Base-by-base conservation (phyloP, 371 early-diverging fungal species). In the Mortierella sp. region DNA sequence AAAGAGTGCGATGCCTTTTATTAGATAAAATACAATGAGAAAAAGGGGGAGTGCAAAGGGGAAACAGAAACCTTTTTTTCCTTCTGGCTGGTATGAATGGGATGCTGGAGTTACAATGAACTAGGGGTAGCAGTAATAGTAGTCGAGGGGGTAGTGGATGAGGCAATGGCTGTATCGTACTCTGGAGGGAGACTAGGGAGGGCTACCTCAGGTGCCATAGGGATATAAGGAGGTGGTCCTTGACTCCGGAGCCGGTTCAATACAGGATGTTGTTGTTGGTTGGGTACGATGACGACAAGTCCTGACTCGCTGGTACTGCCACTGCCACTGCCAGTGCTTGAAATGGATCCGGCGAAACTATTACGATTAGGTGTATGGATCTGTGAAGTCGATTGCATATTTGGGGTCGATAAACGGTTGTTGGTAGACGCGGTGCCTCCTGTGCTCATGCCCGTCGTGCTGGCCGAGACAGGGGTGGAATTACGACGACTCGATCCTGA, bases 151-250 rank as follows among this genome's bases (percentile, higher is more conserved):
- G 7, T 32, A 32, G 10, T 24, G 68, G 35, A 8, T 2, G 65
- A 21, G 38, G 65, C 65, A 24, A 41, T 38, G 38, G 72, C 72
- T 5, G 78, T 55, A n/a, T 51, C 54, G 14, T 80, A 80, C 65
- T 80, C 80, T 56, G 80, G 80, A 43, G 80, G 80, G 2, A 80
- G 76, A 12, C 71, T 72, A 6, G 80, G 72, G 1, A 63, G 38
- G 21, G 71, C 54, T n/a, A 44, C 43, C 4, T 75, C 72, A 5
- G 75, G 72, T 21, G 75, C 41, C 41, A 70, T 11, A 41, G 80
- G 72, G 35, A 75, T 51, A 60, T 80, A 80, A 12, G 80, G 80
- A 0, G 80, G 80, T 16, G 80, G 80, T 32, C 80, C 80, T 51
- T 80, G 68, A 29, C 80, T 80, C 16, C 80, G 71, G 14, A 80